Base-by-base conservation (phyloP, 192 early-diverging fungal species). In the Backusella westeae region DNA sequence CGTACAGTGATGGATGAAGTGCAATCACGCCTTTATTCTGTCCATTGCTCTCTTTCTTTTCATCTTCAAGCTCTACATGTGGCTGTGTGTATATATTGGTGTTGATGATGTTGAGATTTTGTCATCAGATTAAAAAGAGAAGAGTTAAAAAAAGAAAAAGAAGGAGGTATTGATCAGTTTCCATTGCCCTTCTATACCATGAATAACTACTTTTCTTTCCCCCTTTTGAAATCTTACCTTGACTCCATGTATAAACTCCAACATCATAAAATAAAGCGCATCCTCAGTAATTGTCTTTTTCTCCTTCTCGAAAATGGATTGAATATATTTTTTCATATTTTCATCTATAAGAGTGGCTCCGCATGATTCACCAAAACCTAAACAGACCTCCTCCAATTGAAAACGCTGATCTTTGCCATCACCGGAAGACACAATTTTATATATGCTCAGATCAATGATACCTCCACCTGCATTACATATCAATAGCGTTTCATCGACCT, bases 381-480 rank as follows among this genome's bases (percentile, higher is more conserved):
- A 63, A 63, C 10, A 23, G 26, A 63, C 23, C 10, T 63, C 56
- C 12, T 63, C 56, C 56, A 63, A 63, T 21, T 29, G 9, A 14
- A 29, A 19, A 14, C 0, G 10, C 23, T 63, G 9, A 14, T 63
- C 23, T 10, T 21, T 7, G 6, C 10, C 8, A 56, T 7, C n/a
- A 56, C n/a, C 23, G 26, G 56, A 23, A 9, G 12, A 49, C 6
- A 29, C 56, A 12, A 63, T 63, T 26, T 63, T 63, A 29, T 63
- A 63, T 63, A 29, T 29, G 26, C 56, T 63, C 56, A 63, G n/a
- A 63, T 63, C 56, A 26, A 29, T 63, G 21, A 63, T 63, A 63
- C 56, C 56, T 29, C 56, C 56, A 63, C 56, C 56, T 9, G 56
- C 56, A 29, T 63, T 63, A 63, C 56, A 63, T 63, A 63, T 63